These are phyloP conservation scores for Gossypium lobatum DNA, from an alignment of 441 rosid genomes.

Conservation along the genomic window DNA sequence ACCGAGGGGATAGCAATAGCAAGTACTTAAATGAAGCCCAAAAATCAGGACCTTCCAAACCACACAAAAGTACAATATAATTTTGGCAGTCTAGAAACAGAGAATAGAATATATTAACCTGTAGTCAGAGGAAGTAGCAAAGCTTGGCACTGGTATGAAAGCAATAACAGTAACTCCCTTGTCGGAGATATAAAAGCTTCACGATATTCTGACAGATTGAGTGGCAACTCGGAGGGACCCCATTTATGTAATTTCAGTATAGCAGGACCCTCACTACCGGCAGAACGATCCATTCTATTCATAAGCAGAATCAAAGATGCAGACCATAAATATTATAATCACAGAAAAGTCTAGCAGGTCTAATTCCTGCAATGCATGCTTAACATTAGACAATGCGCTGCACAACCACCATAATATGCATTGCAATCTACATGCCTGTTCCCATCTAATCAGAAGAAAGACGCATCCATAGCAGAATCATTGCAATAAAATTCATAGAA, in stretches of 20 bases:
- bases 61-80: neutral
- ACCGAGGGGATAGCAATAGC: neutral
- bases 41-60: neutral
- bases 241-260: conserved; percentile 80
- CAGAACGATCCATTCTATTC: conserved; percentile 46
- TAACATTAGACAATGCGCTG: neutral
- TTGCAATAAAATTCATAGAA: neutral
- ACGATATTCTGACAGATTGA: conserved; percentile 68
- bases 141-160: conserved; percentile 66
- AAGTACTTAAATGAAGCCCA: neutral
- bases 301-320: conserved; percentile 6
- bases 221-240: conserved; percentile 48
- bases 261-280: conserved; percentile 42
- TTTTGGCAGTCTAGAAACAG: conserved; percentile 8
- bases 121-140: conserved; percentile 62
- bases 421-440: neutral
- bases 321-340: neutral
- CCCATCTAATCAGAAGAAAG: neutral
- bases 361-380: neutral
- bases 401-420: neutral
- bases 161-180: conserved; percentile 57
- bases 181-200: conserved; percentile 91
- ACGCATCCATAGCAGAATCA: neutral
- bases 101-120: conserved; percentile 31
- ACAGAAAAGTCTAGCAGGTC: neutral